Evolutionary conservation across 352 stramenopile genomes (phyloP).

Genomic region (Globisporangium okanoganense): DNA sequence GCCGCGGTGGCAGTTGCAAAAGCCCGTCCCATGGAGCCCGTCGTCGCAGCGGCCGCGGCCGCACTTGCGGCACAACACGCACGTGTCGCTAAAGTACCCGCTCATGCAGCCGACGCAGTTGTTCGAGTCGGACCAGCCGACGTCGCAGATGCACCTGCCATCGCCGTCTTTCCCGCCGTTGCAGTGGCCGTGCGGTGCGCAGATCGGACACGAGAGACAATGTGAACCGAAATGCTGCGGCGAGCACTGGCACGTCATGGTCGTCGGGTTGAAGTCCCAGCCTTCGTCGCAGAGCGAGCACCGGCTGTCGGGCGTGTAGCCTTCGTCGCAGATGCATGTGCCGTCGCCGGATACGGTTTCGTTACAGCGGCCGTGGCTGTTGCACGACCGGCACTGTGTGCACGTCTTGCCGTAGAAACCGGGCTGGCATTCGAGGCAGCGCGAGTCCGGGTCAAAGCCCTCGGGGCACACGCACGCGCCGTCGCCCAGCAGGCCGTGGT

Average conservation of each 20-base stretch:
- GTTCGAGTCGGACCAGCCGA: constrained; percentile 85
- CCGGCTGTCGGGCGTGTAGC: constrained; percentile 67
- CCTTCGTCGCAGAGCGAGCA: constrained; percentile 80
- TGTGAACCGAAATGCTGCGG: constrained; percentile 76
- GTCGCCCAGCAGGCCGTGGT: constrained; percentile 72
- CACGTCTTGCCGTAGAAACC: constrained; percentile 78
- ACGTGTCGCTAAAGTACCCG: constrained; percentile 76
- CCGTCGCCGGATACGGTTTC: constrained; percentile 64
- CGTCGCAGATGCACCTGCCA: constrained; percentile 79
- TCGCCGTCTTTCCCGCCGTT: constrained; percentile 81
- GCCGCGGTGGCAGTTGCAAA: constrained; percentile 78
- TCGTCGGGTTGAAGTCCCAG: constrained; percentile 87
- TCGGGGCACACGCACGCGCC: constrained; percentile 78
- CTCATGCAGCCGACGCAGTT: constrained; percentile 87
- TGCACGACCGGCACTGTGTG: constrained; percentile 75
- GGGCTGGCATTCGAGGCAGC: constrained; percentile 69
- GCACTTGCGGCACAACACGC: constrained; percentile 68
- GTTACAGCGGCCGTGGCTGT: constrained; percentile 80
- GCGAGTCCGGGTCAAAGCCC: constrained; percentile 66
- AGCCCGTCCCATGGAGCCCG: constrained; percentile 62
- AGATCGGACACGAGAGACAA: constrained; percentile 83
- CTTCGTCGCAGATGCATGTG: constrained; percentile 79
- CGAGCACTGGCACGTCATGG: constrained; percentile 83
- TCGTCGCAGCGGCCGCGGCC: constrained; percentile 80
- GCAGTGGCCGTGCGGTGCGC: constrained; percentile 77